A percentile compares a stretch with the other conserved stretches of the same genome.
These are phyloP conservation scores for Pneumocystis carinii DNA, from an alignment of 1,139 yeast species.

Conservation along the genomic window DNA sequence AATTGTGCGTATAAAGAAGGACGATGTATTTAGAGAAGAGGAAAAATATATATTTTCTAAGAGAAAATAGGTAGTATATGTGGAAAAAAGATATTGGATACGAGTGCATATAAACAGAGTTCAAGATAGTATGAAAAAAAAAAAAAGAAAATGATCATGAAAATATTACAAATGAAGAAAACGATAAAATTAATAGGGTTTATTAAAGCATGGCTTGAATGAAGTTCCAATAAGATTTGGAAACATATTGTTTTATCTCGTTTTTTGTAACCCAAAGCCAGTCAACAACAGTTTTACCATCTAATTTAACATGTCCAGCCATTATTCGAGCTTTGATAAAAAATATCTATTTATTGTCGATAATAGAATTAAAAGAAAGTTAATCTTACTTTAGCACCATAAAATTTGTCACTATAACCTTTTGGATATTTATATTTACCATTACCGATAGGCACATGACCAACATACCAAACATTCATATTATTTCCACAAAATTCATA, in stretches of 20 bases:
- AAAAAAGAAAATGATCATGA: not conserved
- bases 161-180: not conserved
- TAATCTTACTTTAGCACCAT: conserved; percentile 3
- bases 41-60: not conserved
- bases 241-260: conserved; percentile 48
- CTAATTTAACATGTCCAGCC: conserved; percentile 60
- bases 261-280: conserved; percentile 77
- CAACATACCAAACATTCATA: conserved; percentile 78
- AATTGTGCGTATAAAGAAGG: conserved; percentile 1
- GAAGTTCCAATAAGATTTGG: conserved; percentile 29
- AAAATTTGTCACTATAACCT: conserved; percentile 1
- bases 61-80: not conserved
- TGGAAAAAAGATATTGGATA: not conserved
- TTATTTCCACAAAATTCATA: conserved; percentile 55
- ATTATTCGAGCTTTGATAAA: conserved; percentile 76
- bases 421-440: not conserved
- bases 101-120: not conserved
- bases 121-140: not conserved
- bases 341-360: conserved; percentile 34
- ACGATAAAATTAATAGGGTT: not conserved
- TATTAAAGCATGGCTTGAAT: conserved; percentile 3
- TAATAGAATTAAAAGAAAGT: not conserved
- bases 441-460: conserved; percentile 61
- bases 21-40: not conserved
- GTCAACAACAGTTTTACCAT: conserved; percentile 26